Evolutionary conservation across 2,329 filamentous ascomycete species (phyloP), one percentile per base, ranked within the genome.

Genomic region (Colletotrichum sp.): DNA sequence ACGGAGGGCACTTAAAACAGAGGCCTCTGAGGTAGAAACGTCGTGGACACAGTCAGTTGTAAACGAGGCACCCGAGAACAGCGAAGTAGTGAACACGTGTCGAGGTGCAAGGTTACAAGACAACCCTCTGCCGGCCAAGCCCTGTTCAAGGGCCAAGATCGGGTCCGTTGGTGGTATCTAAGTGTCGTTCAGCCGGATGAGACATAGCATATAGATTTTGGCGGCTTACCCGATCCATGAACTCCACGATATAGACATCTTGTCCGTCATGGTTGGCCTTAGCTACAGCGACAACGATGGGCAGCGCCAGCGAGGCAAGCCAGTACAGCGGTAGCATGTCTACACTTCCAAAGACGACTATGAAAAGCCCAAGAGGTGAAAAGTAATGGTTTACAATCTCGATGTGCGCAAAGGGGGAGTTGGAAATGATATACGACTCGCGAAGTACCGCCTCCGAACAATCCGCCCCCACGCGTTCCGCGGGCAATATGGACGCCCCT

Each of bases 391-490:
- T 21, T 21, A 2, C n/a, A 13, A 13, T 6, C 44, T 52, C 10
- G 3, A 21, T 21, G 3, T 3, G n/a, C n/a, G 6, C 21, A 8
- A 21, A 8, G 3, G n/a, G 44, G 44, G n/a, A 21, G 10, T 21
- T 52, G 44, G 10, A 13, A 12, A 52, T 21, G 6, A 52, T 52
- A 21, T 21, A 52, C 44, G n/a, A 52, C 44, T 52, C 44, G 44
- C n/a, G n/a, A 21, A 13, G 21, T 7, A 8, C 8, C 6, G 10
- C n/a, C n/a, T 52, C 44, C 44, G n/a, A 52, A 52, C n/a, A 52
- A 21, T 52, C 44, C 44, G 44, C n/a, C 32, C 60, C 60, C 60
- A 63, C 60, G 60, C 60, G 60, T 63, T 63, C 60, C 60, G 60
- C 60, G 44, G 60, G 60, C 28, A 34, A 30, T 63, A 10, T 32